Percentiles rank a stretch among this genome's conserved stretches.
Evolutionary conservation across 495 filamentous ascomycete species (phyloP).

Genomic region (Cairneyella variabilis): DNA sequence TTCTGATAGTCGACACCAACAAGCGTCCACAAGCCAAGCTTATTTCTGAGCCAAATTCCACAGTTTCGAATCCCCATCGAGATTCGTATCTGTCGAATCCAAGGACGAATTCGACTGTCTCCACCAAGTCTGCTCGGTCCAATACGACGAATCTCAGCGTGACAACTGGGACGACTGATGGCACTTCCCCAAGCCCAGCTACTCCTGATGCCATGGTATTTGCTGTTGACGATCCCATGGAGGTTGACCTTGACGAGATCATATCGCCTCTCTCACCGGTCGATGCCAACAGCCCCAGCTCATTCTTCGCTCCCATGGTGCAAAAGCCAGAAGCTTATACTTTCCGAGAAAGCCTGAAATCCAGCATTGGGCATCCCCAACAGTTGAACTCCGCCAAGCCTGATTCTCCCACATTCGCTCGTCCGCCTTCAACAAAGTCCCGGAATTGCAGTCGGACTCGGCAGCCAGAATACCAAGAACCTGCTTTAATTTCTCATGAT

Average conservation of each 20-base stretch:
- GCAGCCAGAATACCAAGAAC: not conserved
- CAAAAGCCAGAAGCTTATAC: not conserved
- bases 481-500: not conserved
- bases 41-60: conserved; percentile 15
- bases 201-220: too few relatives aligned
- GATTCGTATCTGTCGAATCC: not conserved
- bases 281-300: not conserved
- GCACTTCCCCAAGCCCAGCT: not conserved
- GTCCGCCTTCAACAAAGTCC: conserved; percentile 11
- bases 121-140: not conserved
- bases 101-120: not conserved
- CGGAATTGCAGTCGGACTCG: conserved; percentile 10
- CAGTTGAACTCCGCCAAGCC: not conserved
- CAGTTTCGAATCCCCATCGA: not conserved
- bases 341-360: not conserved
- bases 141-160: not conserved
- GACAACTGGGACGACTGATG: not conserved
- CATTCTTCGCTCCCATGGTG: not conserved
- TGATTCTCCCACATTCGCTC: not conserved
- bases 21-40: conserved; percentile 24
- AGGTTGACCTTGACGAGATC: not conserved
- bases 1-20: conserved; percentile 59
- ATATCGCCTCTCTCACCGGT: conserved; percentile 7
- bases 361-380: too few relatives aligned
- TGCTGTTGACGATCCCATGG: too few relatives aligned